Evolutionary conservation across 2,329 filamentous ascomycete genomes (phyloP), one percentile per base, ranked within the genome.

Genomic region (Nemania diffusa): DNA sequence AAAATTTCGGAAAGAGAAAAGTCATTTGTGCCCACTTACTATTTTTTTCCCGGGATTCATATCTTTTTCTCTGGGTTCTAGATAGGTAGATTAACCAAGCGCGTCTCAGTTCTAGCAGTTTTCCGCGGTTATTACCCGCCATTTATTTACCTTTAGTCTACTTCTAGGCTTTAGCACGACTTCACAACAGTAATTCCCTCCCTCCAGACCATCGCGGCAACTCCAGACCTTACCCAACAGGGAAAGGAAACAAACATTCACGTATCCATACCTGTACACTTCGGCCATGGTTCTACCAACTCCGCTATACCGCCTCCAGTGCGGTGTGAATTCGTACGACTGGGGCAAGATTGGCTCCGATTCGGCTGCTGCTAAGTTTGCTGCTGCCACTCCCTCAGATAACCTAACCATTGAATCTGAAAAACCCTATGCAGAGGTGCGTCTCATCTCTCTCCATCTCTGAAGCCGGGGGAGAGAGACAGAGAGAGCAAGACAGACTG

Each of bases 291-390:
- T 76, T 60, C 62, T 94, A 87, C 91, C 92, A 77, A 88, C 96
- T 69, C 94, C 95, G 76, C 84, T 98, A 60, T 86, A 97, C 78
- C 90, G 93, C 73, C 89, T 98, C 72, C 90, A 92, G 80, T 94
- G 92, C 83, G 96, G 95, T 77, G 93, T 97, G 77, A 98, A 98
- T 81, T 97, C 94, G 81, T 99, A 99, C 79, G 96, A 97, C 83
- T 99, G 96, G 96, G 96, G 95, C 72, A 99, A 99, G 85, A 87
- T 94, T 77, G 96, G 96, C 75, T 87, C 88, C 69, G 87, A 92
- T 65, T 98, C 95, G 55, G 92, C 94, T 15, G 96, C 94, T 57
- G 96, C 96, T 71, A 92, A 90, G 74, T 98, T 92, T 79, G 95
- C 94, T 44, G 90, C 93, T 53, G 93, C 94, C 20, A 97, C 94